A percentile compares a stretch with the other conserved stretches of the same genome.
Conservation (phyloP, 306 rosid genomes). For the Glycyrrhiza uralensis region DNA sequence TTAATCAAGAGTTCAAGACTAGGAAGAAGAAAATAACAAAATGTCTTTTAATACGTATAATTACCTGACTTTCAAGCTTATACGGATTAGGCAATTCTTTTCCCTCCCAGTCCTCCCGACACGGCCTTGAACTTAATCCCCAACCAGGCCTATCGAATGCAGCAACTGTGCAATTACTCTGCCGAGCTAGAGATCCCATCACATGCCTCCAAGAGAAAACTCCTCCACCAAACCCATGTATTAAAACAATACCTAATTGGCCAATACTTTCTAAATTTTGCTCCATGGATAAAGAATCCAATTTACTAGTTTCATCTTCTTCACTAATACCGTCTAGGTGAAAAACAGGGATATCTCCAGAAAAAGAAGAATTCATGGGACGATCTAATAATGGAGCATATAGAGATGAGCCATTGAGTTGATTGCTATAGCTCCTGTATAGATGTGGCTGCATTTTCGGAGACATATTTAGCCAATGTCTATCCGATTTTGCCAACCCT, state of each 20-base stretch:
- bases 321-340: constrained; percentile 54
- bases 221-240: constrained; percentile 97
- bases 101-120: constrained; percentile 81
- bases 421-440: constrained; percentile 81
- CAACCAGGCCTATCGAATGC: constrained; percentile 97
- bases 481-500: constrained; percentile 56
- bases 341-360: constrained; percentile 70
- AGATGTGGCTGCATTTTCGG: constrained; percentile 54
- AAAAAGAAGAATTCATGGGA: constrained; percentile 37
- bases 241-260: constrained; percentile 67
- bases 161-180: constrained; percentile 71
- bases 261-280: constrained; percentile 40
- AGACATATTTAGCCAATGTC: constrained; percentile 44
- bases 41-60: neutral
- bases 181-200: constrained; percentile 69
- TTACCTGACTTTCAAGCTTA: constrained; percentile 85
- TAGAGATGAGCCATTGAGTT: constrained; percentile 67
- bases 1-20: neutral
- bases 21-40: neutral
- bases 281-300: constrained; percentile 34
- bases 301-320: constrained; percentile 47
- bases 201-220: constrained; percentile 97
- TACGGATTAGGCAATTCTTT: constrained; percentile 82
- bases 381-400: constrained; percentile 73
- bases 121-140: constrained; percentile 82